phyloP scores from a whole-genome alignment of 1,139 yeast species.

The Geotrichum carabidarum region DNA sequence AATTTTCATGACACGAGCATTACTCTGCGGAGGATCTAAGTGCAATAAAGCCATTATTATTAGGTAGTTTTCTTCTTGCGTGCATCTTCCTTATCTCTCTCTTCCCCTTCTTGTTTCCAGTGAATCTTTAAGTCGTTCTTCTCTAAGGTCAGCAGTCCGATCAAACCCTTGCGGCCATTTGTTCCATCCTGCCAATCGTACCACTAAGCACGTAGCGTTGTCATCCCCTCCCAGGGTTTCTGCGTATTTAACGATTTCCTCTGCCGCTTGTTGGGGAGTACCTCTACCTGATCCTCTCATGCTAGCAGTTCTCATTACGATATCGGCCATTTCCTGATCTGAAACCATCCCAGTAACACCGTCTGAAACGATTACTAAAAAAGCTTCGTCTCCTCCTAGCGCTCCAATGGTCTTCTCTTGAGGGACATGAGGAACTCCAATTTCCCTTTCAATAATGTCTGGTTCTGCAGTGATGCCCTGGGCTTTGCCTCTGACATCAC shows the following conservation, averaged over 20 bases:
- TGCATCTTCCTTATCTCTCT: not conserved
- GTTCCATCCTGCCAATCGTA: slow-evolving; percentile 88
- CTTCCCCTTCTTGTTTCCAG: slow-evolving; percentile 27
- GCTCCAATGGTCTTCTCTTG: slow-evolving; percentile 36
- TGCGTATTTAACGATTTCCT: slow-evolving; percentile 76
- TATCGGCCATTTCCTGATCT: slow-evolving; percentile 89
- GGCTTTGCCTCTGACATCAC: slow-evolving; percentile 73
- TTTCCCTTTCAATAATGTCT: slow-evolving; percentile 61
- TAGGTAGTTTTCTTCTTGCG: not conserved
- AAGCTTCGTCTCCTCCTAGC: slow-evolving; percentile 67
- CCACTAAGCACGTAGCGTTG: slow-evolving; percentile 83
- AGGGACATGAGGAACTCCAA: slow-evolving; percentile 46
- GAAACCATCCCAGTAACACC: slow-evolving; percentile 77
- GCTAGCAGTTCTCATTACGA: slow-evolving; percentile 67
- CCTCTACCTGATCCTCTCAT: slow-evolving; percentile 64
- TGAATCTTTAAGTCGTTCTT: slow-evolving; percentile 58
- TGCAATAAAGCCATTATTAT: not conserved
- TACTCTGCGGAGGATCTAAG: no score
- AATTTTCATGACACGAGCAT: not conserved
- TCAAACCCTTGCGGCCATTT: slow-evolving; percentile 72
- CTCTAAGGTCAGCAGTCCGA: slow-evolving; percentile 76
- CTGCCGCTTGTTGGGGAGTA: slow-evolving; percentile 80
- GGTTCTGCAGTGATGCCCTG: slow-evolving; percentile 92
- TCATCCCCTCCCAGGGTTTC: slow-evolving; percentile 90
- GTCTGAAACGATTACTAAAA: slow-evolving; percentile 71